Evolutionary conservation across 495 filamentous ascomycete genomes (phyloP).

Genomic region (Penicillium antarcticum): DNA sequence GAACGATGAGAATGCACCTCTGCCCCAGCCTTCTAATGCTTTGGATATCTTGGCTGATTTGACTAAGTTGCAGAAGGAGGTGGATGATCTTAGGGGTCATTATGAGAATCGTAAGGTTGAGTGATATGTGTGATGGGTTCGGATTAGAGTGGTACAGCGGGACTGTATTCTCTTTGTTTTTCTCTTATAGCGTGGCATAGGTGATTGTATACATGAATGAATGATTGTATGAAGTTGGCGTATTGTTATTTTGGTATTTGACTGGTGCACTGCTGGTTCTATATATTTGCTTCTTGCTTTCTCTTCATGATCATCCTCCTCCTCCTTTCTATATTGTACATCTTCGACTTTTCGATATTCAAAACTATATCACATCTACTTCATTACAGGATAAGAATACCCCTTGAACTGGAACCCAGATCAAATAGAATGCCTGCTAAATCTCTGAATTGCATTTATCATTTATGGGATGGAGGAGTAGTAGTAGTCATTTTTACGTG

Average conservation of each 20-base stretch:
- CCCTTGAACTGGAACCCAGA: too few relatives aligned
- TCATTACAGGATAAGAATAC: too few relatives aligned
- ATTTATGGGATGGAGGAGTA: too few relatives aligned
- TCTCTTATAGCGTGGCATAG: not conserved
- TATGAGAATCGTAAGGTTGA: slow-evolving; percentile 39
- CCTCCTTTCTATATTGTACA: too few relatives aligned
- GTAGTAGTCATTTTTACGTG: too few relatives aligned
- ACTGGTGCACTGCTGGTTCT: not conserved
- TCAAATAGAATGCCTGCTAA: too few relatives aligned
- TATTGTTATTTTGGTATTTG: not conserved
- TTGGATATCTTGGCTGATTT: slow-evolving; percentile 66
- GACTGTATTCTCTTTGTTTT: slow-evolving; percentile 10
- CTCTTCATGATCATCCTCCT: not conserved
- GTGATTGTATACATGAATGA: slow-evolving; percentile 18
- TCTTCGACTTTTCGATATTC: too few relatives aligned
- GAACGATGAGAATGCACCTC: slow-evolving; percentile 17
- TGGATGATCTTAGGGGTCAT: slow-evolving; percentile 63
- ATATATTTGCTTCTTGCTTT: slow-evolving; percentile 19
- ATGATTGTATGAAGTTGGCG: slow-evolving; percentile 19
- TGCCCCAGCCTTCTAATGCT: slow-evolving; percentile 34
- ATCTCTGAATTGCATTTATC: too few relatives aligned
- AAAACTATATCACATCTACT: too few relatives aligned
- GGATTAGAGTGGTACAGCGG: slow-evolving; percentile 8
- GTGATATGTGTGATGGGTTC: slow-evolving; percentile 1
- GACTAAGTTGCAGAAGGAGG: slow-evolving; percentile 64